Base-by-base conservation (phyloP, 1,284 basidiomycete genomes). In the Anthracocystis setariae region DNA sequence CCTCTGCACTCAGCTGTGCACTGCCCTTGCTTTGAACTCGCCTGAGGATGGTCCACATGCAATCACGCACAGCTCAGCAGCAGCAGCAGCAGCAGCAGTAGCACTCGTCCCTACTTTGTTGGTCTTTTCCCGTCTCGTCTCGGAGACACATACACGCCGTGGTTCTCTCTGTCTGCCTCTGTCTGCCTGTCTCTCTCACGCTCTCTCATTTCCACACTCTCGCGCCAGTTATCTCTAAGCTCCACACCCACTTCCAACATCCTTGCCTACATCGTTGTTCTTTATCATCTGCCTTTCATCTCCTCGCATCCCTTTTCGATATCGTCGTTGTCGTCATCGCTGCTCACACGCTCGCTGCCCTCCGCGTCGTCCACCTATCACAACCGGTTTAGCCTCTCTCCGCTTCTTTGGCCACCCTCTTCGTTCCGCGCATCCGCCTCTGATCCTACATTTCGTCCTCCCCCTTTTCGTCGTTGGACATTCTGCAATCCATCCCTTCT, bases 51-150 rank as follows among this genome's bases (percentile, higher is more conserved):
- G 29, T 29, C 29, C 29, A 29, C 39, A 27, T 39, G 25, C 47
- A 48, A 51, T 44, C 50, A 49, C 57, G 38, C 49, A 52, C 50
- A 53, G 40, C 43, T 20, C 32, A 49, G 40, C 54, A n/a, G n/a
- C n/a, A n/a, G 39, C 40, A 45, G 42, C 44, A 46, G 44, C 52
- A 46, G 37, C 45, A 32, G 29, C n/a, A 42, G 39, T n/a, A 21
- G 39, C n/a, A n/a, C n/a, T n/a, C n/a, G n/a, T n/a, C n/a, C n/a
- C n/a, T n/a, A n/a, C n/a, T 33, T 42, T 51, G 56, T 37, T 45
- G 56, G 44, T 52, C 46, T 45, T n/a, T n/a, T n/a, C n/a, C n/a
- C n/a, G n/a, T n/a, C 42, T 44, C 56, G 46, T 20, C 39, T 23
- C 20, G n/a, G n/a, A 18, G 18, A 10, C 39, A 7, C 20, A n/a